These are phyloP conservation scores for Ganoderma leucocontextum DNA, from an alignment of 1,284 basidiomycete species.

Conservation along the genomic window DNA sequence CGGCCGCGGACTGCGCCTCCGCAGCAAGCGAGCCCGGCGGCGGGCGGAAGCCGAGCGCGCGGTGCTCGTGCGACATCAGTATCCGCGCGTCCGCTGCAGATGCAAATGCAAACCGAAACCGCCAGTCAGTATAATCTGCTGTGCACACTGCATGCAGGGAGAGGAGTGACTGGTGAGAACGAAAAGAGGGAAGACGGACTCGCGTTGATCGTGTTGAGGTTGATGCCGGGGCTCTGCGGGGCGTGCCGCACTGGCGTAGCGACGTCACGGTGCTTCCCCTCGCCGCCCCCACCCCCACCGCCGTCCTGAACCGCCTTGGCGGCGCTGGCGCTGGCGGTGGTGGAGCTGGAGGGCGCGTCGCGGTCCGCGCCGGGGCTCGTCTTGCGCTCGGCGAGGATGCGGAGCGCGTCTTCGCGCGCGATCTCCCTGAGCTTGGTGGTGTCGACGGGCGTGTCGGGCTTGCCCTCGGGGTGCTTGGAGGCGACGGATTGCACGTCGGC, in stretches of 20 bases:
- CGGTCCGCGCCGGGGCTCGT: slow-evolving; percentile 25
- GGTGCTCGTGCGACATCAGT: slow-evolving; percentile 46
- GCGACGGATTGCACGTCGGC: slow-evolving; percentile 49
- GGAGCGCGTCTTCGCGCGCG: slow-evolving; percentile 40
- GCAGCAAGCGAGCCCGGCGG: slow-evolving; percentile 43
- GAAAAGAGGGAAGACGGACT: slow-evolving; percentile 24
- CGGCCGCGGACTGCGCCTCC: slow-evolving; percentile 40
- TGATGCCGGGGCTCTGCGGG: slow-evolving; percentile 32
- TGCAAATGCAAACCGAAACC: neutral
- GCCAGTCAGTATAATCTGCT: no score
- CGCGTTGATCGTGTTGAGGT: slow-evolving; percentile 38
- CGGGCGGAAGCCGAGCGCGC: slow-evolving; percentile 44
- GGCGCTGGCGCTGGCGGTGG: neutral
- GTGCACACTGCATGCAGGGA: no score
- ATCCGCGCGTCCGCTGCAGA: slow-evolving; percentile 39
- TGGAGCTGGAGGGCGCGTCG: slow-evolving; percentile 13
- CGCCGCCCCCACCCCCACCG: neutral
- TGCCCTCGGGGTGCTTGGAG: slow-evolving; percentile 42
- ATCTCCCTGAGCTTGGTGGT: slow-evolving; percentile 38
- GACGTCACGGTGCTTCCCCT: slow-evolving; percentile 11
- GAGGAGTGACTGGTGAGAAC: no score
- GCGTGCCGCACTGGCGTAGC: slow-evolving; percentile 18
- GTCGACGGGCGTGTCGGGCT: slow-evolving; percentile 28
- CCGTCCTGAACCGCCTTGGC: neutral
- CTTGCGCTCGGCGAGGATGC: slow-evolving; percentile 39